Conservation (phyloP, 768 basidiomycete species). For the Trametopsis cervina region DNA sequence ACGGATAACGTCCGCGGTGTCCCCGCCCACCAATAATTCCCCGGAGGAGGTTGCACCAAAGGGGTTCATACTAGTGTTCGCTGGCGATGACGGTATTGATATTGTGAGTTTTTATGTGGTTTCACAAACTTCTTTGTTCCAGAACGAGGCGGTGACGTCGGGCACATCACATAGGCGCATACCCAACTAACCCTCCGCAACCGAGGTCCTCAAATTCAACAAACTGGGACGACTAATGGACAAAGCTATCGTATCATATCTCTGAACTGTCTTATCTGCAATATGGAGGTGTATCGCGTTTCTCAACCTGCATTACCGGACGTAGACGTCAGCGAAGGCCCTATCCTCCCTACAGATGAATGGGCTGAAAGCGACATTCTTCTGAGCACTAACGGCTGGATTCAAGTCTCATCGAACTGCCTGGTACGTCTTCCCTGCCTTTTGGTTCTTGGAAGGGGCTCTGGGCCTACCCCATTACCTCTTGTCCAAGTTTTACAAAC, state of each 20-base stretch:
- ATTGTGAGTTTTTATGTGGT: constrained; percentile 40
- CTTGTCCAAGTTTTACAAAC: too few species aligned
- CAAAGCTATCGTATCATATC: constrained; percentile 46
- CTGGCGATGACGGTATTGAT: constrained; percentile 58
- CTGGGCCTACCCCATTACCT: too few species aligned
- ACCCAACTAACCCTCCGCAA: constrained; percentile 65
- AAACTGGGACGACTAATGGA: constrained; percentile 12
- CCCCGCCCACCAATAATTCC: constrained; percentile 7
- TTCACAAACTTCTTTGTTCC: neutral
- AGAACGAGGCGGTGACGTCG: neutral
- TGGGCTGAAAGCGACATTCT: constrained; percentile 73
- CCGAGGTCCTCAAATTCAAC: constrained; percentile 27
- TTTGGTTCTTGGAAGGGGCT: constrained; percentile 1
- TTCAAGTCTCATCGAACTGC: constrained; percentile 60
- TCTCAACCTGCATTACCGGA: constrained; percentile 51
- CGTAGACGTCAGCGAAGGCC: constrained; percentile 53
- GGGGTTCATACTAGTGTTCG: constrained; percentile 49
- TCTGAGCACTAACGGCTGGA: constrained; percentile 63
- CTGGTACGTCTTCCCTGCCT: constrained; percentile 62
- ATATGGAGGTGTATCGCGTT: constrained; percentile 61
- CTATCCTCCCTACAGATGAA: constrained; percentile 62
- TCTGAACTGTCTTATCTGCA: constrained; percentile 65
- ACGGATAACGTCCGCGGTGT: constrained; percentile 38
- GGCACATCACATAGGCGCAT: constrained; percentile 39
- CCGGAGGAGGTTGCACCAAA: constrained; percentile 20